Base-by-base conservation (phyloP, 1,139 yeast genomes). In the Scheffersomyces quercinus region DNA sequence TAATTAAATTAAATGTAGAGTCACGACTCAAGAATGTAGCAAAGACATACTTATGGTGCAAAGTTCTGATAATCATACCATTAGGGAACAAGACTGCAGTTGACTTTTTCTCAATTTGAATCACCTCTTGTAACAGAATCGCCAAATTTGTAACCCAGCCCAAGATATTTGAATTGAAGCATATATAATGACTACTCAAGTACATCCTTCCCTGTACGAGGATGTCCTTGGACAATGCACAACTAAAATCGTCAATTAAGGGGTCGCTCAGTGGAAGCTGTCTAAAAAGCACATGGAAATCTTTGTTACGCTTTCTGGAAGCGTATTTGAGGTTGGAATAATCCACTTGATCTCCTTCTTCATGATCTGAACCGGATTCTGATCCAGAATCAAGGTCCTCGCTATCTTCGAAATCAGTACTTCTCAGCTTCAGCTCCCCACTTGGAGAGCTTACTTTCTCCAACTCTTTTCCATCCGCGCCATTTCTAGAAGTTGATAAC, bases 21-120 rank as follows among this genome's bases (percentile, higher is more conserved):
- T 86, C 95, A 58, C 95, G 73, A 6, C 83, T 71, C 30, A 85
- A 67, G 49, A 87, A 82, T 0, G 89, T 81, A 0, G 93, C 93
- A 72, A 87, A 86, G 0, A 80, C 75, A 55, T 82, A 83, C 53
- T 81, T 83, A 40, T 84, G 85, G 55, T 85, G 89, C 44, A 85
- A 67, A 0, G 93, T 85, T 46, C 83, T 76, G 29, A 87, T 77
- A 31, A 82, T 79, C 59, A 87, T 81, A 3, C 89, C 90, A 58
- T 85, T 86, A 10, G 90, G 91, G 49, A 86, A 84, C 20, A 86
- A 68, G 2, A 81, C 86, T 0, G 90, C 89, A 0, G 91, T 85
- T 4, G 82, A 77, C 54, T 80, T 82, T 61, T 85, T 85, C 55
- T 84, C 90, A 36, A 86, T 77, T 54, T 82, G 85, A 15, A 84